These are phyloP conservation scores for Entomortierella chlamydospora DNA, from an alignment of 192 early-diverging fungal genomes.

Conservation along the genomic window DNA sequence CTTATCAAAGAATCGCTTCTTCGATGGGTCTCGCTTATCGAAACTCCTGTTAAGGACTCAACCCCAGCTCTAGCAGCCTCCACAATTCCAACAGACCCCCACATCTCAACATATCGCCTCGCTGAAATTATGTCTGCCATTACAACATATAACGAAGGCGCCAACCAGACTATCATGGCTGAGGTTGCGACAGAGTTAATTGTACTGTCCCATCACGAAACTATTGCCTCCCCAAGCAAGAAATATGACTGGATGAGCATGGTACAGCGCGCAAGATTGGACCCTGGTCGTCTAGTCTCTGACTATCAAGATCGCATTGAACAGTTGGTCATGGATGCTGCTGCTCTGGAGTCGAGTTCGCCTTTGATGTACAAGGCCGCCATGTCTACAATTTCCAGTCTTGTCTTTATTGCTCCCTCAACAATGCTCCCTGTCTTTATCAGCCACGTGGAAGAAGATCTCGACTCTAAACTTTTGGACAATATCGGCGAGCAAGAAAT, in stretches of 20 bases:
- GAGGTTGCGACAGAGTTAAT: slow-evolving; percentile 58
- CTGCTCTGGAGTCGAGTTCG: slow-evolving; percentile 53
- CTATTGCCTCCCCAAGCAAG: slow-evolving; percentile 69
- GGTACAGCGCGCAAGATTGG: slow-evolving; percentile 77
- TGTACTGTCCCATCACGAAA: slow-evolving; percentile 63
- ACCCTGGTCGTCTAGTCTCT: slow-evolving; percentile 73
- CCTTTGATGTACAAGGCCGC: slow-evolving; percentile 72
- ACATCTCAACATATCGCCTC: slow-evolving; percentile 58
- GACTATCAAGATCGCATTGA: slow-evolving; percentile 55
- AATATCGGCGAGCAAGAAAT: slow-evolving; percentile 70
- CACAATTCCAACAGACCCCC: slow-evolving; percentile 39
- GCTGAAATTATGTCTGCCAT: slow-evolving; percentile 64
- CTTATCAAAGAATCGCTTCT: slow-evolving; percentile 57
- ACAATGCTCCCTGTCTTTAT: slow-evolving; percentile 60
- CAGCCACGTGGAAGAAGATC: slow-evolving; percentile 56
- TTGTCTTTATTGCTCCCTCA: slow-evolving; percentile 71
- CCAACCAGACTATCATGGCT: slow-evolving; percentile 45
- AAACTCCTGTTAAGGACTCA: slow-evolving; percentile 62
- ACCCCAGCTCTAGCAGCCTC: slow-evolving; percentile 45
- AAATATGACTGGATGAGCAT: slow-evolving; percentile 89
- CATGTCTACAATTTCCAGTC: slow-evolving; percentile 67
- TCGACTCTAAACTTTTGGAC: slow-evolving; percentile 63
- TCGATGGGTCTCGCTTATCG: slow-evolving; percentile 61
- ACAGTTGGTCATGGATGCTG: slow-evolving; percentile 58
- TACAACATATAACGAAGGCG: slow-evolving; percentile 52